Percentiles rank a stretch among this genome's conserved stretches.
These are phyloP conservation scores for Tarenaya hassleriana DNA, from an alignment of 345 rosid genomes.

Conservation along the genomic window DNA sequence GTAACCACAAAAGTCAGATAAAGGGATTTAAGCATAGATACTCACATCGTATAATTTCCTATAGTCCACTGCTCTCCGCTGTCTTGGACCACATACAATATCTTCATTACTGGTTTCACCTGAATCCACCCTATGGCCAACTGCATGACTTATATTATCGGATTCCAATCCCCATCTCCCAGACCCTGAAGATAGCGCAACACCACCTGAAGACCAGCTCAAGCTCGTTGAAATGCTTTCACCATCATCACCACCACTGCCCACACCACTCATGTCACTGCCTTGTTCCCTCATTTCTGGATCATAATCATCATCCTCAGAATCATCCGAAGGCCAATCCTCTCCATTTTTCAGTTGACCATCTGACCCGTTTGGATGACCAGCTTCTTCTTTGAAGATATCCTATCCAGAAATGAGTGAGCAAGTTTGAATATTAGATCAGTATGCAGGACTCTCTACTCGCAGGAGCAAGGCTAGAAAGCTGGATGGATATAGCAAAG, in stretches of 20 bases:
- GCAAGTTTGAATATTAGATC: conserved; percentile 18
- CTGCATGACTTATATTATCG: conserved; percentile 29
- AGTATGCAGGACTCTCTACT: background rate
- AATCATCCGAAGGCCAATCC: conserved; percentile 99
- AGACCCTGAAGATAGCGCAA: conserved; percentile 45
- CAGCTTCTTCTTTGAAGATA: conserved; percentile 83
- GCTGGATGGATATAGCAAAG: no score
- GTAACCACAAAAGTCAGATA: no score
- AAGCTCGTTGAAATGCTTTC: conserved; percentile 58
- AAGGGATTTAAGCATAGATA: conserved; percentile 23
- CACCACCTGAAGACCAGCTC: conserved; percentile 75
- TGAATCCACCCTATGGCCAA: conserved; percentile 42
- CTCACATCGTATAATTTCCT: conserved; percentile 81
- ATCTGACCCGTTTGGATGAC: conserved; percentile 43
- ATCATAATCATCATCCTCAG: conserved; percentile 84
- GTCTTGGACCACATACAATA: conserved; percentile 63
- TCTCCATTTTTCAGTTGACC: conserved; percentile 51
- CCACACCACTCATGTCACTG: conserved; percentile 37
- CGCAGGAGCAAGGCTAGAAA: no score
- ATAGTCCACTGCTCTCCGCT: conserved; percentile 76
- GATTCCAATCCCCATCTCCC: conserved; percentile 31
- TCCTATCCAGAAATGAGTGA: conserved; percentile 41
- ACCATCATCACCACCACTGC: conserved; percentile 41
- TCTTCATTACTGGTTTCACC: conserved; percentile 57
- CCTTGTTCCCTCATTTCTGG: conserved; percentile 51